Evolutionary conservation across 805 yeast genomes (phyloP).

Genomic region (Teunomyces pallodes): DNA sequence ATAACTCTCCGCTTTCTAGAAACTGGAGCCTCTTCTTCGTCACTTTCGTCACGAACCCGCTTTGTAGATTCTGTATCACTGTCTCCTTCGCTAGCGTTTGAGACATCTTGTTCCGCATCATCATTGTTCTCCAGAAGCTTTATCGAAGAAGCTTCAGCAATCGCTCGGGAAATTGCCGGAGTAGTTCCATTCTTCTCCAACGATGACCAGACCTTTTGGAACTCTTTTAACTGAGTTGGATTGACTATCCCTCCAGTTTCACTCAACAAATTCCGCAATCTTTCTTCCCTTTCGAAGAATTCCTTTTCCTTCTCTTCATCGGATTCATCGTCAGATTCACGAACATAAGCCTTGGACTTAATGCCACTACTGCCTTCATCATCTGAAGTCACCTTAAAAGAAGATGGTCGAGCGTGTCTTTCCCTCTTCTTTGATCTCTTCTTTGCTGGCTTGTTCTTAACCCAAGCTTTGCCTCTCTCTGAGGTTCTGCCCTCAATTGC

Average conservation of each 20-base stretch:
- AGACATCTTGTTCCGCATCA: constrained; percentile 13
- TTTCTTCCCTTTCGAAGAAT: constrained; percentile 57
- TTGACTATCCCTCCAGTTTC: constrained; percentile 39
- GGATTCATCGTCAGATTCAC: constrained; percentile 62
- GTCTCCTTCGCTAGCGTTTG: not conserved
- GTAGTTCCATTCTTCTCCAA: constrained; percentile 14
- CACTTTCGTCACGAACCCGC: constrained; percentile 4
- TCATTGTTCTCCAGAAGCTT: constrained; percentile 4
- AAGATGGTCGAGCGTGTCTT: constrained; percentile 18
- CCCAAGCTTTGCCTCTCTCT: constrained; percentile 24
- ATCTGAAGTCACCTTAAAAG: constrained; percentile 29
- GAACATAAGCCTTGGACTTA: constrained; percentile 54
- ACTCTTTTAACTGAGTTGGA: constrained; percentile 29
- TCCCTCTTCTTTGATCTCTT: constrained; percentile 4
- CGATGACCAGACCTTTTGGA: constrained; percentile 29
- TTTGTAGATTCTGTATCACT: not conserved
- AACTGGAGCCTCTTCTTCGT: constrained; percentile 10
- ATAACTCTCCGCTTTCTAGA: constrained; percentile 22
- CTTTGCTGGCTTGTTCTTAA: constrained; percentile 11
- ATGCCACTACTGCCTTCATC: constrained; percentile 19
- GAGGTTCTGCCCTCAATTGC: constrained; percentile 16
- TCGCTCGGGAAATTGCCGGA: constrained; percentile 14
- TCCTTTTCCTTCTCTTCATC: constrained; percentile 52
- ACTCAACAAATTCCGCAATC: constrained; percentile 39
- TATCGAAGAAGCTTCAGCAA: constrained; percentile 11